phyloP scores from a whole-genome alignment of 169 alveolate genomes.

The Plasmodium coatneyi region DNA sequence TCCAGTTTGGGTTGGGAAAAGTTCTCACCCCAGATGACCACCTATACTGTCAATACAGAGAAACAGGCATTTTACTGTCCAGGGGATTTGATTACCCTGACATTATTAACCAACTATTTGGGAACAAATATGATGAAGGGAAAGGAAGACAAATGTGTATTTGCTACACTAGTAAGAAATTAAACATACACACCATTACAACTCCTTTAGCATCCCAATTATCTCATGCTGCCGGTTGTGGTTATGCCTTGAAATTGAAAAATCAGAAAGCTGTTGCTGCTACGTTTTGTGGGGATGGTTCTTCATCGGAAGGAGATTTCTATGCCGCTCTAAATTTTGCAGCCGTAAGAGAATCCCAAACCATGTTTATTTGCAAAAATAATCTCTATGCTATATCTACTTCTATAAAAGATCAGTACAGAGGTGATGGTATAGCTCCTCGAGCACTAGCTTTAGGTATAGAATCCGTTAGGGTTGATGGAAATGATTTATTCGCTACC shows the following conservation, averaged over 20 bases:
- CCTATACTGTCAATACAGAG: slow-evolving; percentile 94
- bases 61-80: slow-evolving; percentile 92
- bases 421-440: slow-evolving; percentile 96
- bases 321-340: slow-evolving; percentile 97
- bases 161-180: slow-evolving; percentile 90
- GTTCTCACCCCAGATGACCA: slow-evolving; percentile 91
- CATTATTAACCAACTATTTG: slow-evolving; percentile 84
- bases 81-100: slow-evolving; percentile 93
- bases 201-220: slow-evolving; percentile 96
- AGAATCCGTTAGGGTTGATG: slow-evolving; percentile 91
- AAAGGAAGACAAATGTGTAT: slow-evolving; percentile 98
- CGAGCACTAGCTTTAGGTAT: slow-evolving; percentile 96
- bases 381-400: slow-evolving; percentile 97
- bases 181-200: slow-evolving; percentile 92
- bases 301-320: slow-evolving; percentile 98
- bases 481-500: slow-evolving; percentile 95
- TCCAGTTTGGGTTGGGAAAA: slow-evolving; percentile 92
- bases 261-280: slow-evolving; percentile 91
- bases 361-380: slow-evolving; percentile 96
- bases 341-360: slow-evolving; percentile 92
- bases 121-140: slow-evolving; percentile 91
- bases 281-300: slow-evolving; percentile 97
- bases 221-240: slow-evolving; percentile 97
- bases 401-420: slow-evolving; percentile 94
- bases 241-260: slow-evolving; percentile 92